phyloP scores from a whole-genome alignment of 1,139 yeast genomes.

The Taphrina populina region DNA sequence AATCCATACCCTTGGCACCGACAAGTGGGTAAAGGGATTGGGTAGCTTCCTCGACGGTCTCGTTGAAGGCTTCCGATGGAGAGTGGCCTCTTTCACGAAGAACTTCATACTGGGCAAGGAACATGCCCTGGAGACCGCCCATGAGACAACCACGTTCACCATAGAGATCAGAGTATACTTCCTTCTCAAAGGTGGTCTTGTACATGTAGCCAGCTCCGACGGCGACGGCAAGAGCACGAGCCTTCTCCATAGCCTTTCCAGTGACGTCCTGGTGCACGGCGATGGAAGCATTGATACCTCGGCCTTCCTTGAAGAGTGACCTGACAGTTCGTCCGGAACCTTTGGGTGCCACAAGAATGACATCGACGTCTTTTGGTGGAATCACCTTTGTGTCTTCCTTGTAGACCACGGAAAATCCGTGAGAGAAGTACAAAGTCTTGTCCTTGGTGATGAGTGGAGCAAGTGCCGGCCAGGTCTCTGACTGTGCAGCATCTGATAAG shows the following conservation, averaged over 20 bases:
- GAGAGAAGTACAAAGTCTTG: constrained; percentile 95
- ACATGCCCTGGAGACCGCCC: constrained; percentile 99
- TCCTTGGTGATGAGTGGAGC: constrained; percentile 93
- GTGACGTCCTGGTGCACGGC: constrained; percentile 95
- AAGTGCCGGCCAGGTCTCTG: constrained; percentile 89
- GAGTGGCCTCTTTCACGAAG: constrained; percentile 99
- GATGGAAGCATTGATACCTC: constrained; percentile 98
- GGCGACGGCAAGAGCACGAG: constrained; percentile 97
- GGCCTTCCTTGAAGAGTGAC: constrained; percentile 98
- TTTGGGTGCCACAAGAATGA: constrained; percentile 98
- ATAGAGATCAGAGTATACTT: constrained; percentile 97
- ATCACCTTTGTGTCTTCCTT: constrained; percentile 94
- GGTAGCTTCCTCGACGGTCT: constrained; percentile 99
- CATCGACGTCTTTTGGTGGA: constrained; percentile 92
- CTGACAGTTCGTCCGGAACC: constrained; percentile 99
- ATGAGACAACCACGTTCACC: constrained; percentile 99
- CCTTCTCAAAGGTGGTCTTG: constrained; percentile 99
- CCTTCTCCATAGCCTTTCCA: constrained; percentile 99
- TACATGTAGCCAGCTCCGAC: constrained; percentile 99
- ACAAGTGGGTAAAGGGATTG: constrained; percentile 98
- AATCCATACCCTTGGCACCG: constrained; percentile 99
- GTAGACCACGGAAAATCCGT: constrained; percentile 99
- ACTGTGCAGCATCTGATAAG: constrained; percentile 98
- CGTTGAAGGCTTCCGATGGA: constrained; percentile 99
- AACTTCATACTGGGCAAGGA: constrained; percentile 99